phyloP scores from a whole-genome alignment of 2,329 filamentous ascomycete species.

The Colletotrichum sublineola region DNA sequence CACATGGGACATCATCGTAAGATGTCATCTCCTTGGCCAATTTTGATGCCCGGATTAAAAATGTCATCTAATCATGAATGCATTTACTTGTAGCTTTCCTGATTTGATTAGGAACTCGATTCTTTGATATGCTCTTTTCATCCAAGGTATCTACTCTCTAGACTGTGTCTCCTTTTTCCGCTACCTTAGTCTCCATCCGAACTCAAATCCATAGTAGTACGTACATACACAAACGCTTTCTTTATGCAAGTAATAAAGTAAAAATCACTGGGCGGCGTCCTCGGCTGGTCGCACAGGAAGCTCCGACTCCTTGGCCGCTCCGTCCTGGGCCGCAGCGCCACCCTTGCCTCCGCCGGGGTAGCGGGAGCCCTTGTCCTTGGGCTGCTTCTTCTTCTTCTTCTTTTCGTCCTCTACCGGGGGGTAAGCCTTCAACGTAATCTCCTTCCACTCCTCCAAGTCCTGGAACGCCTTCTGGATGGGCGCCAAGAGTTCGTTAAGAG shows the following conservation, averaged over 20 bases:
- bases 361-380: conserved; percentile 80
- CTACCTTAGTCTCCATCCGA: conserved; percentile 33
- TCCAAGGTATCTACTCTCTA: conserved; percentile 40
- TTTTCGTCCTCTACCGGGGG: conserved; percentile 71
- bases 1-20: conserved; percentile 6
- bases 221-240: conserved; percentile 30
- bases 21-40: background rate
- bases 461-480: conserved; percentile 84
- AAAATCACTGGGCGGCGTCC: conserved; percentile 26
- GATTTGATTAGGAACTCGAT: background rate
- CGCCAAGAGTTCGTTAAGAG: conserved; percentile 78
- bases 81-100: background rate
- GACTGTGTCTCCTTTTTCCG: conserved; percentile 34
- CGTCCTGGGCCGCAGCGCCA: conserved; percentile 28
- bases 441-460: conserved; percentile 82
- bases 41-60: background rate
- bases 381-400: conserved; percentile 81
- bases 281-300: conserved; percentile 37
- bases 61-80: background rate
- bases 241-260: conserved; percentile 24
- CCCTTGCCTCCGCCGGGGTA: conserved; percentile 63
- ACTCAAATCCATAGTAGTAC: conserved; percentile 39
- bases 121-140: conserved; percentile 32
- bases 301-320: conserved; percentile 39
- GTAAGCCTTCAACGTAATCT: conserved; percentile 82